These are phyloP conservation scores for Mycena maculata DNA, from an alignment of 768 basidiomycete species.

Conservation along the genomic window DNA sequence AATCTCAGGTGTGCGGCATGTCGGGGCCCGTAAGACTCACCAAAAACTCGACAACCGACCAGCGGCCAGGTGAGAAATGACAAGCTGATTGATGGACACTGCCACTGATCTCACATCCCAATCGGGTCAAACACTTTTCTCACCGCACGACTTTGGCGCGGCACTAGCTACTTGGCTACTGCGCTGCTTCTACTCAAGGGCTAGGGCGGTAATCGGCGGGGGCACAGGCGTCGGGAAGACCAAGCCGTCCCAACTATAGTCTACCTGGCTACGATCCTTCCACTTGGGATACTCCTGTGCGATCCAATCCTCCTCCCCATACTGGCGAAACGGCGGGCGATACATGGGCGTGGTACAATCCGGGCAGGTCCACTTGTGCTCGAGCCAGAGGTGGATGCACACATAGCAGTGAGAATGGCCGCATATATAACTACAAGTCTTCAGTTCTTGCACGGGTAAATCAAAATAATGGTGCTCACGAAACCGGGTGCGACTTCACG, in stretches of 20 bases:
- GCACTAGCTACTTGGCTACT: too few species aligned
- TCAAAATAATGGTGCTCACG: not conserved
- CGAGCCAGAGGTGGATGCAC: not conserved
- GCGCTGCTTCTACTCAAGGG: too few species aligned
- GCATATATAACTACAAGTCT: not conserved
- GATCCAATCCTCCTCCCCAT: not conserved
- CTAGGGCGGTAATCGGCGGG: not conserved
- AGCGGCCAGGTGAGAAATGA: too few species aligned
- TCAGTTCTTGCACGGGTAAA: not conserved
- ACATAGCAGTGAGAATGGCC: not conserved
- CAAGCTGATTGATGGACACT: too few species aligned
- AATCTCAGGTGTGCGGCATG: too few species aligned
- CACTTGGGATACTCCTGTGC: not conserved
- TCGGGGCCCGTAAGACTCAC: too few species aligned
- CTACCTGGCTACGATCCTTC: not conserved
- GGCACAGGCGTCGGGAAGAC: not conserved
- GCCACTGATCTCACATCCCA: too few species aligned
- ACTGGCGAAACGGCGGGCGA: not conserved
- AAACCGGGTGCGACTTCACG: not conserved
- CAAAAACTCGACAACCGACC: too few species aligned
- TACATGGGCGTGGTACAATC: not conserved
- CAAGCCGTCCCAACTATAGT: not conserved
- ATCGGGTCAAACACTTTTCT: too few species aligned
- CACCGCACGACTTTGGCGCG: too few species aligned
- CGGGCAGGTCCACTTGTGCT: not conserved